Evolutionary conservation across 2,329 filamentous ascomycete genomes (phyloP), one percentile per base, ranked within the genome.

Genomic region (Claviceps sp.): DNA sequence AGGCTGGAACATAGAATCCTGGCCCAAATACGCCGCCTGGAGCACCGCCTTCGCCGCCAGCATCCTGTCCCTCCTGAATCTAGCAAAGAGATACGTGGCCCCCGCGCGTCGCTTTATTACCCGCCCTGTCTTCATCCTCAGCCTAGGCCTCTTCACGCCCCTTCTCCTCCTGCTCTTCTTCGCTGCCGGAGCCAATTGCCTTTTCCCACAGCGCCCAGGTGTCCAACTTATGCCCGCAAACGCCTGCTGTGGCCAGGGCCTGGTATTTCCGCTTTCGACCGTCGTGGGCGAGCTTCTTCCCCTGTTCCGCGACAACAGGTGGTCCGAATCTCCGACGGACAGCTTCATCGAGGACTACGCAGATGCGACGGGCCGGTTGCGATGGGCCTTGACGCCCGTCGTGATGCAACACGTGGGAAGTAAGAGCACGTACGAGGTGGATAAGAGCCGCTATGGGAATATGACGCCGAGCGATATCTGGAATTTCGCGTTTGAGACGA

Each of bases 341-440:
- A 54, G 51, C 48, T 54, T 56, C 44, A 56, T 56, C 1, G 52
- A 56, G 47, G 47, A 46, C 24, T 34, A 50, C 24, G 54, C 54
- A 3, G 47, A 49, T 19, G 43, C 30, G 8, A 52, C n/a, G 22
- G 44, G 44, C 7, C 45, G 37, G 10, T 16, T 52, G 40, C 47
- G 54, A 10, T 56, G 48, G 48, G 54, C 42, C 7, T 16, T 56
- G 43, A 52, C 47, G 16, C 54, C 52, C 3, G 50, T 54, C 2
- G 47, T 56, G 10, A 37, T 56, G 50, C 54, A 56, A 44, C 54
- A 56, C 37, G 39, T 56, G 16, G 54, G 54, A 38, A 48, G 49
- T 26, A 44, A 41, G 52, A 54, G 54, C 47, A 56, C 49, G 26
- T 49, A 55, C 11, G 50, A 38, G 16, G 41, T 26, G 38, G 37